Percentiles rank a stretch among this genome's conserved stretches.
Conservation (phyloP, 2,329 filamentous ascomycete species). For the Scopulariopsis brevicaulis region DNA sequence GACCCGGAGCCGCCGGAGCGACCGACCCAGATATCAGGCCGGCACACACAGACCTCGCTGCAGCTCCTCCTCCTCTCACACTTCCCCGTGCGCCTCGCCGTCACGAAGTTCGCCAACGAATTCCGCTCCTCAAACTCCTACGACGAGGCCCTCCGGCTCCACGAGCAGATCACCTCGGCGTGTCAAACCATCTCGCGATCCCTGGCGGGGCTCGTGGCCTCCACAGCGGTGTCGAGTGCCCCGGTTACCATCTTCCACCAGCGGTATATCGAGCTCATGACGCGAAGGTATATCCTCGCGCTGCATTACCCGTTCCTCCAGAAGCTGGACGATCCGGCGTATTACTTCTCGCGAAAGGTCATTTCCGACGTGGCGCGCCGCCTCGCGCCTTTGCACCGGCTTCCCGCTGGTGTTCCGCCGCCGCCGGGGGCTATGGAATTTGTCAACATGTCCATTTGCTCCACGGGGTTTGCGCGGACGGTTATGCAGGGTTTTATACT, state of each 20-base stretch:
- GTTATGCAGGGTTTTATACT: slow-evolving; percentile 22
- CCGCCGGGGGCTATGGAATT: slow-evolving; percentile 16
- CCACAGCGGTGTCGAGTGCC: neutral
- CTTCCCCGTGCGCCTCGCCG: slow-evolving; percentile 28
- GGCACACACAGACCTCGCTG: slow-evolving; percentile 27
- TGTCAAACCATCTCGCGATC: slow-evolving; percentile 27
- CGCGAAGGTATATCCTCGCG: slow-evolving; percentile 41
- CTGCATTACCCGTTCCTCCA: slow-evolving; percentile 43
- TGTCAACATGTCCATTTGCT: slow-evolving; percentile 23
- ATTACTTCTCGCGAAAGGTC: slow-evolving; percentile 37
- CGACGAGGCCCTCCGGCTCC: slow-evolving; percentile 29
- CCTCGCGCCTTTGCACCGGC: slow-evolving; percentile 23
- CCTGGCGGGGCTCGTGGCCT: slow-evolving; percentile 14
- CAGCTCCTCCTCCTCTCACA: slow-evolving; percentile 29
- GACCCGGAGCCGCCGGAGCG: neutral
- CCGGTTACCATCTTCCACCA: slow-evolving; percentile 23
- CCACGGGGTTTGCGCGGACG: slow-evolving; percentile 26
- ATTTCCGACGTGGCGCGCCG: slow-evolving; percentile 35
- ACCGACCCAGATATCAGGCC: neutral
- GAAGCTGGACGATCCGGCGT: slow-evolving; percentile 28
- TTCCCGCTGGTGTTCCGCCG: slow-evolving; percentile 7
- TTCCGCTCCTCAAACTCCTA: slow-evolving; percentile 23
- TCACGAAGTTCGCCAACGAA: slow-evolving; percentile 30
- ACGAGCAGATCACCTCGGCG: slow-evolving; percentile 24
- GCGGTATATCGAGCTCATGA: slow-evolving; percentile 34